Evolutionary conservation across 108 stramenopile species (phyloP), one percentile per base, ranked within the genome.

Genomic region (Pseudonitzschia multiseries): DNA sequence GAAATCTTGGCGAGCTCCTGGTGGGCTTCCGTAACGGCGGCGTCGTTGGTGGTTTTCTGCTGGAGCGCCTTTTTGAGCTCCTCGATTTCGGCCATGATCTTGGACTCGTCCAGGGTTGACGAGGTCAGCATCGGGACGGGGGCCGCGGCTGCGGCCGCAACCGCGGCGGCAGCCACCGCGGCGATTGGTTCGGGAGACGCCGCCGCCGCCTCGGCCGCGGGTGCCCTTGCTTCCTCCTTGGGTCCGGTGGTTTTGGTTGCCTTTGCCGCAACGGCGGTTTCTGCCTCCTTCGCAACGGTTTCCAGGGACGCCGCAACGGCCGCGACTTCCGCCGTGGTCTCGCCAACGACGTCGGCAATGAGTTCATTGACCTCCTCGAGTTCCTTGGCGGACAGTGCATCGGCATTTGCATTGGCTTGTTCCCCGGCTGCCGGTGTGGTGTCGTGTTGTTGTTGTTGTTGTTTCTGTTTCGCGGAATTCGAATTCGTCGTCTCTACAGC

Each of bases 1-100:
- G 32, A 48, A 29, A 80, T 24, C 43, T 74, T 71, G 79, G 79
- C 79, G 24, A 83, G 53, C 46, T 79, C 81, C 15, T 53, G 52
- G 44, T 76, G 70, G 2, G 78, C 78, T 33, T 79, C 74, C 48
- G 26, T 44, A 12, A 81, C 68, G 31, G 78, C n/a, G n/a, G n/a
- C n/a, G n/a, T n/a, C 71, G 48, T 59, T 65, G 59, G 63, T 22
- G 10, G 82, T 74, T 41, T 74, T 74, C 51, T 79, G 24, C 32
- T 70, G 50, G 9, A 79, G 52, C 28, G 79, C 42, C 22, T 72
- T 60, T 42, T 76, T 74, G 26, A 75, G 71, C 14, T 67, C 36
- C 17, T 77, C 68, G 18, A 82, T 64, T 69, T 77, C 76, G 50
- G 68, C 22, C 66, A 77, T 50, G 40, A 76, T 51, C 26, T 71